A percentile compares a stretch with the other conserved stretches of the same genome.
Conservation (phyloP, 2,329 filamentous ascomycete genomes). For the Claviceps spartinae region DNA sequence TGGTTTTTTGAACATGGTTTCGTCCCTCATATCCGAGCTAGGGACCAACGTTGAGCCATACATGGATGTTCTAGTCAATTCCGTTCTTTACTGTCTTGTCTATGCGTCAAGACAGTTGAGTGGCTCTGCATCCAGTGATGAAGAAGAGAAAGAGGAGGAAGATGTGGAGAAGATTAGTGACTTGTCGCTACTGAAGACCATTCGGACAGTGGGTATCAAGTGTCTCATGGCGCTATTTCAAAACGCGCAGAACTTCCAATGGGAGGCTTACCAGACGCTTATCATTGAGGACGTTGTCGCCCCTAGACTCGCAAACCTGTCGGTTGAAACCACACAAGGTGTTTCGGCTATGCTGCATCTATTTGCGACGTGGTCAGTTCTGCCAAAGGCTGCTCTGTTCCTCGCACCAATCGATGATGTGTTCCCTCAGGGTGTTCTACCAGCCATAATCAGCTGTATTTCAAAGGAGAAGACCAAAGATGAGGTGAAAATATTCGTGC, state of each 20-base stretch:
- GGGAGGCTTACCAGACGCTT: slow-evolving; percentile 54
- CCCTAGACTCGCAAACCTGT: slow-evolving; percentile 64
- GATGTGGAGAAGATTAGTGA: slow-evolving; percentile 30
- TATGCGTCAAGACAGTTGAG: slow-evolving; percentile 49
- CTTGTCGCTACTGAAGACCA: slow-evolving; percentile 48
- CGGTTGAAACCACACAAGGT: slow-evolving; percentile 77
- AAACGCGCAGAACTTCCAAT: slow-evolving; percentile 56
- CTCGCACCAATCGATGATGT: slow-evolving; percentile 32
- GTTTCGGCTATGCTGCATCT: slow-evolving; percentile 72
- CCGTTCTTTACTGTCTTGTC: slow-evolving; percentile 70
- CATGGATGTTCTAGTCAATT: slow-evolving; percentile 54
- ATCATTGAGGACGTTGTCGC: slow-evolving; percentile 66
- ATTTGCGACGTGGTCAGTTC: slow-evolving; percentile 66
- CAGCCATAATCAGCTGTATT: slow-evolving; percentile 59
- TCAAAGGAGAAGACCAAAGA: slow-evolving; percentile 63
- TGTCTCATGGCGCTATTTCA: slow-evolving; percentile 69
- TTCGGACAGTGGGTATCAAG: slow-evolving; percentile 64
- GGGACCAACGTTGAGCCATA: slow-evolving; percentile 60
- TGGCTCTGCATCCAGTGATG: slow-evolving; percentile 20
- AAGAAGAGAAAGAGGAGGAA: slow-evolving; percentile 23
- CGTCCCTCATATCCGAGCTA: slow-evolving; percentile 73
- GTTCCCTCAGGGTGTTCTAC: slow-evolving; percentile 49
- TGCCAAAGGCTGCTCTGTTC: slow-evolving; percentile 52
- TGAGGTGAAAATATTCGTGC: slow-evolving; percentile 70
- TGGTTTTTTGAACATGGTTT: slow-evolving; percentile 83